Base-by-base conservation (phyloP, 23 red algal species). In the Gracilaria vermiculophylla region DNA sequence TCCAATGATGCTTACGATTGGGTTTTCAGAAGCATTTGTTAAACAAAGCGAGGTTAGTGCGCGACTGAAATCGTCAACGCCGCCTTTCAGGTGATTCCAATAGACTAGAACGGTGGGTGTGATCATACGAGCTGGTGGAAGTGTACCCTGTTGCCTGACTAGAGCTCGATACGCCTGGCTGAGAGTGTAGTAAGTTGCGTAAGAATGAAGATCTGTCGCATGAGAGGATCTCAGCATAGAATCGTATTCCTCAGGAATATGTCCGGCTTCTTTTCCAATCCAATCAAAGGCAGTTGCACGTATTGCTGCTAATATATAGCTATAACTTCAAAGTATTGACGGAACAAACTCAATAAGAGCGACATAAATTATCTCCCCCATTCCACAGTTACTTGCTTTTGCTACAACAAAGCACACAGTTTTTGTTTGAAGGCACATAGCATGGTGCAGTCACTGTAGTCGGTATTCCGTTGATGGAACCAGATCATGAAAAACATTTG, bases 391-490 rank as follows among this genome's bases (percentile, higher is more conserved):
- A 36, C 80, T 83, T 24, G 39, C 80, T 24, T 83, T 83, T 10
- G 80, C 58, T 36, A 47, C 34, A 23, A 83, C 61, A 83, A 83
- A 83, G 8, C 53, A 6, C 11, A 83, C 57, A 3, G 31, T 23
- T 31, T 53, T 83, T 5, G 24, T 11, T 14, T 53, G 24, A 23
- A 83, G 23, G 25, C 25, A 43, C 15, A 83, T 17, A 41, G 80
- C 80, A 70, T 83, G 80, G 33, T 83, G 80, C 56, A 83, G 3
- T 53, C 55, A 62, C 44, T 83, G 80, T 37, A 69, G 9, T 45
- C 58, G 56, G 37, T 83, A 83, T 37, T 83, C 60, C 17, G 56
- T 40, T 0, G 62, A 47, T 8, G 61, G 34, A 15, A 83, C 49
- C 13, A 66, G 15, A 40, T 69, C 61, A 8, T 48, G n/a, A 53